A percentile compares a stretch with the other conserved stretches of the same genome.
These are phyloP conservation scores for Candida ponderosae DNA, from an alignment of 805 yeast genomes.

Conservation along the genomic window DNA sequence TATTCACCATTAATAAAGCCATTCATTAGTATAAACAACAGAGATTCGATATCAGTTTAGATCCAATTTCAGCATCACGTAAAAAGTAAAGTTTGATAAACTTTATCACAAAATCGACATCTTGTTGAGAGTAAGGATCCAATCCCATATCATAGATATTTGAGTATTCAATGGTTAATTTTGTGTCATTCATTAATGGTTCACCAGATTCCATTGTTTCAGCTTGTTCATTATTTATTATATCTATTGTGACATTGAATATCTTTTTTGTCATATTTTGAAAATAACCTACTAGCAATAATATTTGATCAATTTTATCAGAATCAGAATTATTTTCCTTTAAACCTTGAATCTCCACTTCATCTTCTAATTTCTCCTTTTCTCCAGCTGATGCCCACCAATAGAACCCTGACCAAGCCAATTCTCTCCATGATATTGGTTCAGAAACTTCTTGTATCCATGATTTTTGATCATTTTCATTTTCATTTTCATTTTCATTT, in stretches of 20 bases:
- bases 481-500: conserved; percentile 5
- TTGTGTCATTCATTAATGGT: conserved; percentile 3
- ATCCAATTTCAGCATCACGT: conserved; percentile 31
- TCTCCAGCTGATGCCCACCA: conserved; percentile 92
- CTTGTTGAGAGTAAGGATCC: conserved; percentile 42
- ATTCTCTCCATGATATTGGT: conserved; percentile 46
- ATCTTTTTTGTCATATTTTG: conserved; percentile 39
- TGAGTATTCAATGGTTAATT: conserved; percentile 27
- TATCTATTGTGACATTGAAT: conserved; percentile 28
- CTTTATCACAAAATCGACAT: conserved; percentile 34
- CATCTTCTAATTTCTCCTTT: conserved; percentile 31
- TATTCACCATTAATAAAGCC: no score
- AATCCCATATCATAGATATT: conserved; percentile 52
- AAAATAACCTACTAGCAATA: conserved; percentile 40
- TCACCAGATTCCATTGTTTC: conserved; percentile 5
- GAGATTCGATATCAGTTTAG: conserved; percentile 25
- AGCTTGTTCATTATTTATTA: conserved; percentile 25
- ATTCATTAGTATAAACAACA: conserved; percentile 17
- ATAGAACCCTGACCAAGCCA: conserved; percentile 60
- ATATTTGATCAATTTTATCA: conserved; percentile 17
- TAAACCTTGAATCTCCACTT: conserved; percentile 30
- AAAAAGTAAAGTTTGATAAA: conserved; percentile 42
- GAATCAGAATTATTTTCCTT: conserved; percentile 14
- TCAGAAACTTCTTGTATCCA: conserved; percentile 36
- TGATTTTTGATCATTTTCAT: conserved; percentile 24